Evolutionary conservation across 129 eudicot genomes (phyloP).

Genomic region (Tagetes erecta): DNA sequence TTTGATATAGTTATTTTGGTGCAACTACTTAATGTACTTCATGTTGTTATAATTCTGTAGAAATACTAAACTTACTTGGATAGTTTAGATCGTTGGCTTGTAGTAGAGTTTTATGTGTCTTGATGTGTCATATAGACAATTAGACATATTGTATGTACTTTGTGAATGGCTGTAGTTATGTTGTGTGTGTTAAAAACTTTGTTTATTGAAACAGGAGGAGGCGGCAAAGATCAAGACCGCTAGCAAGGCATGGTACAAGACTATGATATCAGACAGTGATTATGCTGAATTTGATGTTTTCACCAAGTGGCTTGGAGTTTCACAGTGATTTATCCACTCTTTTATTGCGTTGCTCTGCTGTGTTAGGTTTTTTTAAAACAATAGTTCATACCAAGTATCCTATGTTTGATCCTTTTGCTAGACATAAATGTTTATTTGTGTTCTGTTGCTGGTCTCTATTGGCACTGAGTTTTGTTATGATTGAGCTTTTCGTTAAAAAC

Average conservation of each 20-base stretch:
- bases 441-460: slow-evolving; percentile 11
- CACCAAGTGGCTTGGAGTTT: slow-evolving; percentile 68
- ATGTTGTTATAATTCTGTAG: not conserved
- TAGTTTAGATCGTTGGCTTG: not conserved
- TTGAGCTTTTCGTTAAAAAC: slow-evolving; percentile 3
- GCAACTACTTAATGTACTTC: not conserved
- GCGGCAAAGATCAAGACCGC: slow-evolving; percentile 52
- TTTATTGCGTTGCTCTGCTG: slow-evolving; percentile 15
- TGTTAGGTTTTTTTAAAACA: slow-evolving; percentile 22
- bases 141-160: not conserved
- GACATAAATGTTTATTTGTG: slow-evolving; percentile 26
- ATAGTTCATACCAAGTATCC: slow-evolving; percentile 26
- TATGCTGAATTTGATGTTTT: slow-evolving; percentile 71
- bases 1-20: not conserved
- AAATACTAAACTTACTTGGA: not conserved
- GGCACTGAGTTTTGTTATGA: slow-evolving; percentile 34
- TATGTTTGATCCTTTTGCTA: slow-evolving; percentile 12
- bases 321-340: slow-evolving; percentile 40
- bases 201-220: slow-evolving; percentile 50
- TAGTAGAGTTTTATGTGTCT: not conserved
- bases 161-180: not conserved
- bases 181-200: not conserved
- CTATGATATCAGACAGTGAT: slow-evolving; percentile 72
- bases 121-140: too few species aligned
- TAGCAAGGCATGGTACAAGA: slow-evolving; percentile 61